These are phyloP conservation scores for Yarrowia osloensis DNA, from an alignment of 805 yeast genomes.

Conservation along the genomic window DNA sequence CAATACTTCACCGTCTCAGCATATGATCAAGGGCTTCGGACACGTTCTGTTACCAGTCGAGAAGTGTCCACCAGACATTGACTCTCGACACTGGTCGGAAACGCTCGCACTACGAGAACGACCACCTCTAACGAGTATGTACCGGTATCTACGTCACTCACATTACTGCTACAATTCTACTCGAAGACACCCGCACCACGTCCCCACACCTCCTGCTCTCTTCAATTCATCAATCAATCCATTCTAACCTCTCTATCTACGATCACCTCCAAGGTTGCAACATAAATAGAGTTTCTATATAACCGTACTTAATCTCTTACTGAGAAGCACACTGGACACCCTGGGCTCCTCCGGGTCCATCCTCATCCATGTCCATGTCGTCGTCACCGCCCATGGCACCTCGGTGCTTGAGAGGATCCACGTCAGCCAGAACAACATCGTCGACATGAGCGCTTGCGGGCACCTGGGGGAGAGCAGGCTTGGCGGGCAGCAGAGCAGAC, in stretches of 20 bases:
- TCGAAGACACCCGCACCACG: not conserved
- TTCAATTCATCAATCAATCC: not conserved
- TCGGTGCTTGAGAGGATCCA: slow-evolving; percentile 64
- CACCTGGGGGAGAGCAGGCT: slow-evolving; percentile 54
- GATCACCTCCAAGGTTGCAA: slow-evolving; percentile 27
- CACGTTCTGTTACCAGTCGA: no score
- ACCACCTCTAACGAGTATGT: no score
- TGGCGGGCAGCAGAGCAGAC: slow-evolving; percentile 77
- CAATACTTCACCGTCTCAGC: no score
- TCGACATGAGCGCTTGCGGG: slow-evolving; percentile 79
- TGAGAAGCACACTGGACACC: slow-evolving; percentile 96
- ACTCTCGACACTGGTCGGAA: no score
- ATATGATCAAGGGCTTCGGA: no score
- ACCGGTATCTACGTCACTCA: not conserved
- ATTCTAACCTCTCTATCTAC: not conserved
- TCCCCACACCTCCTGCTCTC: not conserved
- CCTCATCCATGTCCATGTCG: slow-evolving; percentile 65
- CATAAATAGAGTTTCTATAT: slow-evolving; percentile 30
- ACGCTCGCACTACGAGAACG: no score
- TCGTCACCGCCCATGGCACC: slow-evolving; percentile 45
- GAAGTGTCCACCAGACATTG: no score
- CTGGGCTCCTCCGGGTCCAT: slow-evolving; percentile 56
- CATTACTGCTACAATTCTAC: not conserved
- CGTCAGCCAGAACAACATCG: slow-evolving; percentile 71
- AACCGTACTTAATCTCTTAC: slow-evolving; percentile 45